phyloP scores from a whole-genome alignment of 495 filamentous ascomycete species.

The Beverwykella pulmonaria region DNA sequence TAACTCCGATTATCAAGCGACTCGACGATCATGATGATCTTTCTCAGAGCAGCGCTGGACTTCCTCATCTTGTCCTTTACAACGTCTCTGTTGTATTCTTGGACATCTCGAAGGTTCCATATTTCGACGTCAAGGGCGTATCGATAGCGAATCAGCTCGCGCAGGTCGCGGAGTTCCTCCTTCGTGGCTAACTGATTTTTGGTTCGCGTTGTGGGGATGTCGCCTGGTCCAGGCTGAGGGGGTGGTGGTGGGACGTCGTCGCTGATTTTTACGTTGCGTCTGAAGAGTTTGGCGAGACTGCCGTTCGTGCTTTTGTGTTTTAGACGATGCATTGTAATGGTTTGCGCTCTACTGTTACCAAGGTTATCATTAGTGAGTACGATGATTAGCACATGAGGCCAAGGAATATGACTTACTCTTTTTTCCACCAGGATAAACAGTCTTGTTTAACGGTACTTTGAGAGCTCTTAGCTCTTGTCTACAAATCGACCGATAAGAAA shows the following conservation, averaged over 20 bases:
- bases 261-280: not conserved
- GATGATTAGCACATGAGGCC: not conserved
- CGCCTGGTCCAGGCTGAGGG: not conserved
- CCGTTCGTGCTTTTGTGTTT: not conserved
- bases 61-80: conserved; percentile 22
- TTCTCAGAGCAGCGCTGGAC: conserved; percentile 4
- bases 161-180: conserved; percentile 15
- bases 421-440: not conserved
- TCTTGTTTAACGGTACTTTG: no score
- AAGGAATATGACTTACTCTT: not conserved
- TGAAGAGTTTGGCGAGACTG: not conserved
- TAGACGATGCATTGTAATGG: not conserved
- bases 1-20: not conserved
- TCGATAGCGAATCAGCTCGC: conserved; percentile 21
- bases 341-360: not conserved
- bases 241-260: not conserved
- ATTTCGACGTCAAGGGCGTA: conserved; percentile 24
- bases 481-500: not conserved
- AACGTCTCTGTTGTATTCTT: not conserved
- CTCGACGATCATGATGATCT: not conserved
- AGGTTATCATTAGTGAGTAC: not conserved
- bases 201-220: conserved; percentile 4
- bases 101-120: conserved; percentile 10
- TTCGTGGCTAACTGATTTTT: conserved; percentile 3
- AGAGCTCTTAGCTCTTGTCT: no score